Percentiles rank a stretch among this genome's conserved stretches.
These are phyloP conservation scores for Aaosphaeria pasadenensis DNA, from an alignment of 2,329 filamentous ascomycete species.

Conservation along the genomic window DNA sequence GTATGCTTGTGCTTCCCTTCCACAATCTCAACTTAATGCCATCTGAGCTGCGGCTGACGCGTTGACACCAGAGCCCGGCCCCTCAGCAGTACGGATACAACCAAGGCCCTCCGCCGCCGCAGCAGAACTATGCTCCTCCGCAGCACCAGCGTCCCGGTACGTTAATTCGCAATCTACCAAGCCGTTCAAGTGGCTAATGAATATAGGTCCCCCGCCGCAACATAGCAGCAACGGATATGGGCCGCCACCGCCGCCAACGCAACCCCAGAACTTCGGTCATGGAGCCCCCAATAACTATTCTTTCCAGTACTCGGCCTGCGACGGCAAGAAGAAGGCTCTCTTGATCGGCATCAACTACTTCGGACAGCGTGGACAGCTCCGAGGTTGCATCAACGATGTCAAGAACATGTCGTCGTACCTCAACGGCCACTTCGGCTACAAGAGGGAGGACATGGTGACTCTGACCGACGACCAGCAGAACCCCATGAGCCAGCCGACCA, in stretches of 20 bases:
- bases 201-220: constrained; percentile 2
- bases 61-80: constrained; percentile 24
- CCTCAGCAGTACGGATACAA: constrained; percentile 41
- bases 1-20: constrained; percentile 15
- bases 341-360: constrained; percentile 98
- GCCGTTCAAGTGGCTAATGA: not conserved
- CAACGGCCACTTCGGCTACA: constrained; percentile 85
- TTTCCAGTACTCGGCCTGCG: constrained; percentile 91
- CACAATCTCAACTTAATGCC: not conserved
- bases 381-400: constrained; percentile 96
- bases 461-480: constrained; percentile 97
- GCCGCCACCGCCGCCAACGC: constrained; percentile 64
- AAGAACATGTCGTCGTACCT: constrained; percentile 95
- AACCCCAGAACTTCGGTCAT: constrained; percentile 54
- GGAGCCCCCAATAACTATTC: constrained; percentile 77
- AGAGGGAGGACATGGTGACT: constrained; percentile 94
- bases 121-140: constrained; percentile 22
- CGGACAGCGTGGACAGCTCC: constrained; percentile 81
- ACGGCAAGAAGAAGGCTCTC: constrained; percentile 81
- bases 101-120: constrained; percentile 63
- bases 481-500: constrained; percentile 94
- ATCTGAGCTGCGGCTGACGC: constrained; percentile 13
- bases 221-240: constrained; percentile 42
- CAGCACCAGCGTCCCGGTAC: not conserved
- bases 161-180: not conserved